Conservation (phyloP, 1,139 yeast genomes). For the Kurtzmaniella quercitrusa region DNA sequence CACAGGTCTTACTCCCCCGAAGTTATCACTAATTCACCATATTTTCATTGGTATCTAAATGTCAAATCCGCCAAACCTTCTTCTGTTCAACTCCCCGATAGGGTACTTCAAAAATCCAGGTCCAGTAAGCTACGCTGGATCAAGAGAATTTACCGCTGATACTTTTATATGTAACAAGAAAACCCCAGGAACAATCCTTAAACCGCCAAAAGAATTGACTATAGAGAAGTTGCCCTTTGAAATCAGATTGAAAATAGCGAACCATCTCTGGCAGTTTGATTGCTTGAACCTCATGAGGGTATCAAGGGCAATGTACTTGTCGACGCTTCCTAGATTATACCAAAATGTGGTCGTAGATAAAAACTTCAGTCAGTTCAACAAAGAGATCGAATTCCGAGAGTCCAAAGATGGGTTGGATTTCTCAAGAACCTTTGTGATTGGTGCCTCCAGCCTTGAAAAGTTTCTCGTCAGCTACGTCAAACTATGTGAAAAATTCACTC, state of each 20-base stretch:
- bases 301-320: constrained; percentile 22
- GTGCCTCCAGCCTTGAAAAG: constrained; percentile 29
- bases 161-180: background rate
- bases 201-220: constrained; percentile 5
- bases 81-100: constrained; percentile 19
- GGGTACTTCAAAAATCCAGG: constrained; percentile 25
- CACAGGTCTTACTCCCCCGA: no score
- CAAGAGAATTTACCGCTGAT: background rate
- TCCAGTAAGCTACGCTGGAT: background rate
- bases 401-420: constrained; percentile 6
- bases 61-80: background rate
- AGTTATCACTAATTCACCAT: no score
- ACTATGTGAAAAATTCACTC: constrained; percentile 1
- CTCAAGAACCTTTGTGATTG: constrained; percentile 29
- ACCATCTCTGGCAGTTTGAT: constrained; percentile 39
- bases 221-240: constrained; percentile 36
- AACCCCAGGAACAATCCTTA: background rate
- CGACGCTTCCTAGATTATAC: constrained; percentile 32
- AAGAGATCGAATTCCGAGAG: constrained; percentile 19
- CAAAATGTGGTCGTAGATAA: constrained; percentile 37
- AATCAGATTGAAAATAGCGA: constrained; percentile 26
- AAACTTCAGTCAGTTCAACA: constrained; percentile 30
- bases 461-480: constrained; percentile 18
- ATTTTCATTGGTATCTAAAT: no score
- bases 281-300: constrained; percentile 30